Evolutionary conservation across 73 alveolate genomes (phyloP).

Genomic region (Tetrahymena thermophila): DNA sequence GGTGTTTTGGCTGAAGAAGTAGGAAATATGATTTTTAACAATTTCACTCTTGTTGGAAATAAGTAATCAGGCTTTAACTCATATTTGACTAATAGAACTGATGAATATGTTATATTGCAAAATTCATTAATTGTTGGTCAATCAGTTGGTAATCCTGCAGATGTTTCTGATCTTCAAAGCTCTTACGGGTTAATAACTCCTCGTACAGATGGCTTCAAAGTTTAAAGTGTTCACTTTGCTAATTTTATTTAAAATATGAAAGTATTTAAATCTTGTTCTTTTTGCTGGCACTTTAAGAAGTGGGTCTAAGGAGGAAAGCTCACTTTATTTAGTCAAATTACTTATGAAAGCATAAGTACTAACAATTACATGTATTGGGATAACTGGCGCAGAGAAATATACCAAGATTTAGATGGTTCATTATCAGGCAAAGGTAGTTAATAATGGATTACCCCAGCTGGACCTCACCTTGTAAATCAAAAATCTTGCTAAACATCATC

Average conservation of each 20-base stretch:
- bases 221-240: constrained; percentile 31
- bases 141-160: constrained; percentile 39
- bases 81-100: constrained; percentile 20
- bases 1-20: constrained; percentile 60
- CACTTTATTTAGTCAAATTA: neutral
- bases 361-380: constrained; percentile 5
- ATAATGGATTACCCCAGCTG: constrained; percentile 15
- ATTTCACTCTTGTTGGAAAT: constrained; percentile 50
- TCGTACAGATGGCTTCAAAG: constrained; percentile 52
- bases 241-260: constrained; percentile 17
- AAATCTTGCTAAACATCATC: neutral
- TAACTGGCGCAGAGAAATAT: constrained; percentile 38
- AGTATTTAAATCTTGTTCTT: constrained; percentile 55
- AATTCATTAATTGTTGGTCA: constrained; percentile 53
- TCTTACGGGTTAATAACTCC: constrained; percentile 51
- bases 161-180: neutral
- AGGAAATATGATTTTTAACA: constrained; percentile 45
- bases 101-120: constrained; percentile 12
- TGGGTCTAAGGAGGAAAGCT: constrained; percentile 41
- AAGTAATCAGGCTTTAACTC: constrained; percentile 40
- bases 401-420: constrained; percentile 49
- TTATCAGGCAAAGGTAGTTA: constrained; percentile 11
- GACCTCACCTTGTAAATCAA: constrained; percentile 11
- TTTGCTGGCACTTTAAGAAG: constrained; percentile 32
- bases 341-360: neutral